These are phyloP conservation scores for Emydomyces testavorans DNA, from an alignment of 2,329 filamentous ascomycete species.

Conservation along the genomic window DNA sequence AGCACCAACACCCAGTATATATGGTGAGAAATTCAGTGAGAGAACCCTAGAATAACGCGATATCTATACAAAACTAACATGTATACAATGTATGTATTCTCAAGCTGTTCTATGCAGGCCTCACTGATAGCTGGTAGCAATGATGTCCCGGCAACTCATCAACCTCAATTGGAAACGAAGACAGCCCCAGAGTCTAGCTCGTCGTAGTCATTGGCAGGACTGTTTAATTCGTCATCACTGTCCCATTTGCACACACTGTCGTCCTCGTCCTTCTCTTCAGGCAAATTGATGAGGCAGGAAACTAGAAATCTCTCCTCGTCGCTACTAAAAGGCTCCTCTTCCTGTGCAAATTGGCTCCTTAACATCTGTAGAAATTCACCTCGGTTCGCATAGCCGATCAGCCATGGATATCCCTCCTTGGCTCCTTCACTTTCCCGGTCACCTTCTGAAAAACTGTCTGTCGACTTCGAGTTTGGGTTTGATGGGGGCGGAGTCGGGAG, in stretches of 20 bases:
- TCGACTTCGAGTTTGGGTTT: background rate
- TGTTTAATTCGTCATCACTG: background rate
- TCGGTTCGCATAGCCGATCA: background rate
- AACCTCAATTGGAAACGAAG: too few species aligned
- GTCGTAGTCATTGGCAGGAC: too few species aligned
- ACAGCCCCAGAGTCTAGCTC: too few species aligned
- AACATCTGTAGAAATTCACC: slow-evolving; percentile 10
- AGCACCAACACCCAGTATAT: too few species aligned
- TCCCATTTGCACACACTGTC: background rate
- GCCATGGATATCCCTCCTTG: background rate
- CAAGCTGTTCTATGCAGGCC: too few species aligned
- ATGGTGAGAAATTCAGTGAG: too few species aligned
- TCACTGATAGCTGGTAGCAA: too few species aligned
- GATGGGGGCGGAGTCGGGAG: background rate
- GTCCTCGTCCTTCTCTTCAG: background rate
- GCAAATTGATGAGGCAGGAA: background rate
- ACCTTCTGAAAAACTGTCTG: background rate
- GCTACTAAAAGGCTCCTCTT: background rate
- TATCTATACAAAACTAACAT: too few species aligned
- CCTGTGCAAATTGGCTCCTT: background rate
- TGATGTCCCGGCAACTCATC: too few species aligned
- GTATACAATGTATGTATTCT: too few species aligned
- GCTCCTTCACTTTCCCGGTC: background rate
- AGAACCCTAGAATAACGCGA: too few species aligned
- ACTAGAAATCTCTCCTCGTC: background rate